Conservation (phyloP, 2,329 filamentous ascomycete species). For the Talaromyces sp. region DNA sequence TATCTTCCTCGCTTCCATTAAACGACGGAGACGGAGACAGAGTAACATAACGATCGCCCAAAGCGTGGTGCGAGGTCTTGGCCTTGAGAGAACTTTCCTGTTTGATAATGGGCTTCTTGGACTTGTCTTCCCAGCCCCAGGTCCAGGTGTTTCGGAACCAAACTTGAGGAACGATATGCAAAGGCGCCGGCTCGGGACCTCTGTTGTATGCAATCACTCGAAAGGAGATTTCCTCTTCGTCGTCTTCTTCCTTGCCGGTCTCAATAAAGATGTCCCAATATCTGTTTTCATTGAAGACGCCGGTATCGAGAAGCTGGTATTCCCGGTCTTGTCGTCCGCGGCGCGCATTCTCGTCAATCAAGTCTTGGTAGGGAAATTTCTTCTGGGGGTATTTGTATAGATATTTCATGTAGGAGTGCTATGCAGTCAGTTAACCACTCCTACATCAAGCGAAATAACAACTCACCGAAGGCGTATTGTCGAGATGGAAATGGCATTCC, state of each 20-base stretch:
- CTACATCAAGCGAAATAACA: constrained; percentile 30
- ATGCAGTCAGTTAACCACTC: not conserved
- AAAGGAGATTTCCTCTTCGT: constrained; percentile 88
- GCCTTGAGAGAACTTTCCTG: constrained; percentile 65
- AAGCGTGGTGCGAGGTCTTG: constrained; percentile 72
- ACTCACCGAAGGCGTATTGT: constrained; percentile 77
- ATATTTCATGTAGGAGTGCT: constrained; percentile 99
- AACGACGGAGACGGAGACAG: constrained; percentile 87
- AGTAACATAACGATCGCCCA: constrained; percentile 80
- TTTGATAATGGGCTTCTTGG: constrained; percentile 77
- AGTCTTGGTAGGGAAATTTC: constrained; percentile 86
- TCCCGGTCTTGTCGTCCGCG: constrained; percentile 75
- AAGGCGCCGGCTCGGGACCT: constrained; percentile 81
- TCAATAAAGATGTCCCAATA: constrained; percentile 99
- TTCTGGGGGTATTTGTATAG: constrained; percentile 96
- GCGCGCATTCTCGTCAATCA: constrained; percentile 78
- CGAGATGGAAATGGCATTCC: constrained; percentile 92
- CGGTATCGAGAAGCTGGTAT: constrained; percentile 89
- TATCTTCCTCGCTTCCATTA: constrained; percentile 74
- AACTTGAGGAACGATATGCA: constrained; percentile 91
- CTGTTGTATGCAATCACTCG: constrained; percentile 96
- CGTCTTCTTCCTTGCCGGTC: constrained; percentile 88
- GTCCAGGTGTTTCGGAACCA: constrained; percentile 99
- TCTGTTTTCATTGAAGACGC: constrained; percentile 78
- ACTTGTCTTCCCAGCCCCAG: constrained; percentile 76